These are phyloP conservation scores for Kluyveromyces dobzhanskii DNA, from an alignment of 805 yeast genomes.

Conservation along the genomic window DNA sequence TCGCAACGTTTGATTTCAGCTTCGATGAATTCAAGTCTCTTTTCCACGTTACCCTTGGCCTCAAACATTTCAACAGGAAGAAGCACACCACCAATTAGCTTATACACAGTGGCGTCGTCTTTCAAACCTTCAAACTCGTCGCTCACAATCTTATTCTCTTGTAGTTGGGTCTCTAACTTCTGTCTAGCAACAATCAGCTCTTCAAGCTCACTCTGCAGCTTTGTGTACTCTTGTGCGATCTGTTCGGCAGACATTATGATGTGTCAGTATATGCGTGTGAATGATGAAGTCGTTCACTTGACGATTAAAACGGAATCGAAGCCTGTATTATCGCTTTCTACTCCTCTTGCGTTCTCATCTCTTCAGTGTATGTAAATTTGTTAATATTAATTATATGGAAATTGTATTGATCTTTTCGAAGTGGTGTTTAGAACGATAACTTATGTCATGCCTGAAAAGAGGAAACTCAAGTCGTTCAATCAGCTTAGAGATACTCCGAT, in stretches of 20 bases:
- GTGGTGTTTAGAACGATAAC: too few species aligned
- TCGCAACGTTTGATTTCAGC: conserved; percentile 76
- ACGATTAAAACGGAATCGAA: too few species aligned
- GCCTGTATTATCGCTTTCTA: too few species aligned
- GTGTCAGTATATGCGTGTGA: too few species aligned
- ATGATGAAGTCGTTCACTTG: too few species aligned
- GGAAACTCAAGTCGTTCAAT: too few species aligned
- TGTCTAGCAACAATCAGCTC: conserved; percentile 68
- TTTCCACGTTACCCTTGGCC: conserved; percentile 75
- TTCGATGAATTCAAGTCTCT: conserved; percentile 81
- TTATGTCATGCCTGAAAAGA: too few species aligned
- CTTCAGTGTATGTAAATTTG: too few species aligned
- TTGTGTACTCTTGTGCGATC: conserved; percentile 28
- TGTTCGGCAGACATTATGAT: conserved; percentile 1
- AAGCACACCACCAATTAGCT: conserved; percentile 85
- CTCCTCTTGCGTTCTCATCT: too few species aligned
- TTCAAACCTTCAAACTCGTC: conserved; percentile 64
- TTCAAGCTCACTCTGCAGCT: conserved; percentile 37
- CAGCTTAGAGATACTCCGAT: too few species aligned
- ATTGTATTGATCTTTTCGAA: too few species aligned
- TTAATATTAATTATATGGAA: too few species aligned
- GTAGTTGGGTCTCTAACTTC: conserved; percentile 84
- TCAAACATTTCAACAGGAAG: conserved; percentile 82
- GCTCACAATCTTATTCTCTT: conserved; percentile 85
- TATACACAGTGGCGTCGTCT: conserved; percentile 71